Evolutionary conservation across 1,284 basidiomycete species (phyloP).

Genomic region (Sporisorium iseilematis-ciliati): DNA sequence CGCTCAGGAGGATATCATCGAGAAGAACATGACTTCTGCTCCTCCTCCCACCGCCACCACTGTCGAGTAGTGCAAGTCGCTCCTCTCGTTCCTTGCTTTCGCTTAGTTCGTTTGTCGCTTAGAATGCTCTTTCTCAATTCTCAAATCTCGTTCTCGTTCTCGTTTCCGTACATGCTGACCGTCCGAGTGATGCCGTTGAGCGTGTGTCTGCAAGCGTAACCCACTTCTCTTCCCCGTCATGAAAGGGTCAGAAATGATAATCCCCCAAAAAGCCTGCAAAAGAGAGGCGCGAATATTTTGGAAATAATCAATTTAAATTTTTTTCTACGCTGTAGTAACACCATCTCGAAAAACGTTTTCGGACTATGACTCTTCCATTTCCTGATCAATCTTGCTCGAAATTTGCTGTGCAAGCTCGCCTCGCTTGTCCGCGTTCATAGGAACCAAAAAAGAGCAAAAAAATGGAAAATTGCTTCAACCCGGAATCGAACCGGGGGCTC

Average conservation of each 20-base stretch:
- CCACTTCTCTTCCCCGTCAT: too few species aligned
- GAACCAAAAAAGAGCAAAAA: slow-evolving; percentile 8
- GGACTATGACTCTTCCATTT: slow-evolving; percentile 14
- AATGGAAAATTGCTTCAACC: slow-evolving; percentile 25
- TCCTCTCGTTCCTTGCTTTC: not conserved
- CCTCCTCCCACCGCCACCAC: slow-evolving; percentile 9
- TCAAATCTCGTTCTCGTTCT: too few species aligned
- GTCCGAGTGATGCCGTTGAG: too few species aligned
- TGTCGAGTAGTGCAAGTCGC: not conserved
- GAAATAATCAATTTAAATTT: too few species aligned
- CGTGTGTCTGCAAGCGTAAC: too few species aligned
- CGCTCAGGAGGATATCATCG: slow-evolving; percentile 34
- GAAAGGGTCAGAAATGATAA: too few species aligned
- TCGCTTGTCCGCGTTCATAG: slow-evolving; percentile 4
- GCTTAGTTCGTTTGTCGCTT: not conserved
- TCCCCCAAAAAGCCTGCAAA: not conserved
- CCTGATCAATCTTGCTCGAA: slow-evolving; percentile 18
- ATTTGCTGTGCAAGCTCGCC: slow-evolving; percentile 5
- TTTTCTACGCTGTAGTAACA: slow-evolving; percentile 13
- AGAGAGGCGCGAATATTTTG: too few species aligned
- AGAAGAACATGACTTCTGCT: slow-evolving; percentile 24
- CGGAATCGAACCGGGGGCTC: slow-evolving; percentile 55
- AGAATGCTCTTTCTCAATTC: too few species aligned
- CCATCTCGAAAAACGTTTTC: slow-evolving; percentile 11
- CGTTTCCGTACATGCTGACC: too few species aligned